A percentile compares a stretch with the other conserved stretches of the same genome.
Evolutionary conservation across 495 filamentous ascomycete genomes (phyloP).

Genomic region (Geopyxis carbonaria): DNA sequence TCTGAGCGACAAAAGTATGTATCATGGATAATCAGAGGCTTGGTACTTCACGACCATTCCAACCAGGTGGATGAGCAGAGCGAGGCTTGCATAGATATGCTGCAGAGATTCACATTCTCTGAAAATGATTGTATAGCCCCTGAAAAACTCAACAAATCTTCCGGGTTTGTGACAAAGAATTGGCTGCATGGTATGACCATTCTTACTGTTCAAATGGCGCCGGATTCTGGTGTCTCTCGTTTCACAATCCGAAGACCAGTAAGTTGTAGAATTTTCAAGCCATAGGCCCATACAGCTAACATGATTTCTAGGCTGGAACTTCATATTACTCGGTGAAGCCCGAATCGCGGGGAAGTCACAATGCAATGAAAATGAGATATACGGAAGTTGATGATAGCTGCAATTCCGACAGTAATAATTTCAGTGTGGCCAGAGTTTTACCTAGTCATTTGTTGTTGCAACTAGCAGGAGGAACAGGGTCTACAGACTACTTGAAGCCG

Average conservation of each 20-base stretch:
- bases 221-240: conserved; percentile 41
- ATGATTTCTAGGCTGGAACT: conserved; percentile 17
- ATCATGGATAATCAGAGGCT: conserved; percentile 76
- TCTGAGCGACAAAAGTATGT: conserved; percentile 68
- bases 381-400: conserved; percentile 1
- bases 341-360: conserved; percentile 16
- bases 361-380: conserved; percentile 7
- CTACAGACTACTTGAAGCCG: conserved; percentile 41
- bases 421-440: conserved; percentile 30
- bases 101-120: conserved; percentile 78
- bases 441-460: conserved; percentile 78
- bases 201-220: conserved; percentile 66
- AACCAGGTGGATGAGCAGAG: conserved; percentile 80
- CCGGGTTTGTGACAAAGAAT: conserved; percentile 43
- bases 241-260: conserved; percentile 23
- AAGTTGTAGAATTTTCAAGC: conserved; percentile 8
- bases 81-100: conserved; percentile 84
- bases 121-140: conserved; percentile 41
- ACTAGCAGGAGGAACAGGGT: conserved; percentile 52
- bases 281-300: not conserved
- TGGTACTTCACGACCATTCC: conserved; percentile 53
- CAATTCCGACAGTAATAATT: not conserved
- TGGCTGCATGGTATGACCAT: conserved; percentile 84
- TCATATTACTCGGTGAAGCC: conserved; percentile 24
- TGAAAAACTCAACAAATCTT: conserved; percentile 12